These are phyloP conservation scores for Chlorencoelia australis DNA, from an alignment of 2,329 filamentous ascomycete species.

Conservation along the genomic window DNA sequence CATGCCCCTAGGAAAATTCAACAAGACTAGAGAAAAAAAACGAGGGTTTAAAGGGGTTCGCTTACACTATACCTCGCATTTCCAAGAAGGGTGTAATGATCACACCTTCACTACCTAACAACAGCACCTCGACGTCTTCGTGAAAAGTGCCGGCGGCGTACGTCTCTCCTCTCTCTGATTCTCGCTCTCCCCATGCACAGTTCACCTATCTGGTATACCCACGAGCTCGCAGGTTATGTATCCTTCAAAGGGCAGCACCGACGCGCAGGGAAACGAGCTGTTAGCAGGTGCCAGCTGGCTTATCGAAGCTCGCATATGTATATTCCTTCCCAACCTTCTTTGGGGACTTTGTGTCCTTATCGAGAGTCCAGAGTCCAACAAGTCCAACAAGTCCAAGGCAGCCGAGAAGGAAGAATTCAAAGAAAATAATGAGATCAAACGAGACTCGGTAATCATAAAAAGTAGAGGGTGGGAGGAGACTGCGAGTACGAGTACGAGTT, in stretches of 20 bases:
- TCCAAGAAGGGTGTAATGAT: too few relatives aligned
- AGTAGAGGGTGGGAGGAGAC: too few relatives aligned
- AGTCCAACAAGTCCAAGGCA: too few relatives aligned
- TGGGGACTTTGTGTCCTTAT: too few relatives aligned
- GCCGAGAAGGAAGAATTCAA: too few relatives aligned
- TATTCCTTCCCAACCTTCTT: neutral
- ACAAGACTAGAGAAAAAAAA: neutral
- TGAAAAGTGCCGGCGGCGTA: neutral
- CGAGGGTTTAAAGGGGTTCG: neutral
- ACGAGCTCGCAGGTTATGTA: slow-evolving; percentile 22
- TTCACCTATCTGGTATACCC: neutral
- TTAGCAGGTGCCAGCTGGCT: slow-evolving; percentile 24
- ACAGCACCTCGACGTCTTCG: neutral
- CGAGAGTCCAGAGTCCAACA: too few relatives aligned
- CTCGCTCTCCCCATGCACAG: neutral
- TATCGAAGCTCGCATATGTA: neutral
- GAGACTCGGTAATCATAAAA: too few relatives aligned
- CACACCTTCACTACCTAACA: slow-evolving; percentile 1
- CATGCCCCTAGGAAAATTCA: too few relatives aligned
- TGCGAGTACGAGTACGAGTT: too few relatives aligned
- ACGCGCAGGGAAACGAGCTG: slow-evolving; percentile 26
- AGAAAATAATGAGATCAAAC: too few relatives aligned
- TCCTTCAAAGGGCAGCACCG: slow-evolving; percentile 22
- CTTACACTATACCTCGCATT: too few relatives aligned
- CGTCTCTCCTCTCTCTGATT: neutral